Evolutionary conservation across 768 basidiomycete genomes (phyloP).

Genomic region (Mycena epipterygia): DNA sequence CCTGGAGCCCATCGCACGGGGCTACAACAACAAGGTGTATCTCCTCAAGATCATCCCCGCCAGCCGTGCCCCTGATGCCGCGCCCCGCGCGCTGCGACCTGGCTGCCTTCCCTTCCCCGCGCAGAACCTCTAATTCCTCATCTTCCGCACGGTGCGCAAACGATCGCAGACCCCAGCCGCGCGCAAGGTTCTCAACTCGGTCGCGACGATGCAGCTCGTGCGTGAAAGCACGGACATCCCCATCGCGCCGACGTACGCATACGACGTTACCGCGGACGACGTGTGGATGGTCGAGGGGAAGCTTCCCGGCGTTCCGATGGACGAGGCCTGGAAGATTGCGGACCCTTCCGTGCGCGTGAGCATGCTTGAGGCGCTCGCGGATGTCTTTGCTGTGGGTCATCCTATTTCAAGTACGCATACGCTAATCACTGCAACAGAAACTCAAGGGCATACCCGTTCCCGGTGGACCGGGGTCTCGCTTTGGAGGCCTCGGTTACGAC

Average conservation of each 20-base stretch:
- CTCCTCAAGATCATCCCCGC: constrained; percentile 5
- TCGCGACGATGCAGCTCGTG: constrained; percentile 16
- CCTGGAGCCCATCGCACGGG: constrained; percentile 25
- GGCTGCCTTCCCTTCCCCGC: constrained; percentile 24
- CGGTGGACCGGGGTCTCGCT: background rate
- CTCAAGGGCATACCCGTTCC: constrained; percentile 18
- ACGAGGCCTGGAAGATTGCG: constrained; percentile 21
- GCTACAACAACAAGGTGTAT: constrained; percentile 29
- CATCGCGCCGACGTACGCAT: constrained; percentile 22
- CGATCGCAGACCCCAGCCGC: constrained; percentile 8
- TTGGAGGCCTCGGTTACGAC: constrained; percentile 24
- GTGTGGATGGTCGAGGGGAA: constrained; percentile 24
- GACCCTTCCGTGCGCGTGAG: constrained; percentile 8
- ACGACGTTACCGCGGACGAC: constrained; percentile 9
- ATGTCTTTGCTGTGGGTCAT: constrained; percentile 19
- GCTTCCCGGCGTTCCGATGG: constrained; percentile 19
- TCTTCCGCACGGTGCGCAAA: constrained; percentile 24
- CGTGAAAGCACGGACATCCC: constrained; percentile 24
- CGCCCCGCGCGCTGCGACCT: constrained; percentile 2
- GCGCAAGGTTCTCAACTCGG: constrained; percentile 20
- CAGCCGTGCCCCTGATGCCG: background rate
- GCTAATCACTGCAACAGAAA: background rate
- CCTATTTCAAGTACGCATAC: no score
- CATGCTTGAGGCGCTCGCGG: constrained; percentile 27
- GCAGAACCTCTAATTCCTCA: background rate